A percentile compares a stretch with the other conserved stretches of the same genome.
Conservation (phyloP, 2,329 filamentous ascomycete genomes). For the Microdochium bolleyi region DNA sequence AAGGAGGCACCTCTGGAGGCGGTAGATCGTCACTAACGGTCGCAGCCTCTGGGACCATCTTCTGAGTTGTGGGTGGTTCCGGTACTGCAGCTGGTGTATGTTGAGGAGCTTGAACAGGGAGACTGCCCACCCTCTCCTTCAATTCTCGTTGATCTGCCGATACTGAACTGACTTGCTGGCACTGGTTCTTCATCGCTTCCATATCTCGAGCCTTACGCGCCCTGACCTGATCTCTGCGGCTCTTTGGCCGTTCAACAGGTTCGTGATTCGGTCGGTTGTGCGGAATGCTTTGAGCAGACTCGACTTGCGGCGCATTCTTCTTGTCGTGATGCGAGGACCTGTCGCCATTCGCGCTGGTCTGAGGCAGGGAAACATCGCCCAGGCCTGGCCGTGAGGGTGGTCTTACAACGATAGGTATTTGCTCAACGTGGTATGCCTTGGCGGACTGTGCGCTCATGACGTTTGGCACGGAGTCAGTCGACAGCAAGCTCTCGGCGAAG, state of each 20-base stretch:
- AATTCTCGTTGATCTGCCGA: not conserved
- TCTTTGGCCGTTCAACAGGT: constrained; percentile 2
- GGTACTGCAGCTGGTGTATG: not conserved
- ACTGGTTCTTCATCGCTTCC: constrained; percentile 7
- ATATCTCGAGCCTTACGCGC: constrained; percentile 15
- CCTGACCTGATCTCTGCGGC: constrained; percentile 11
- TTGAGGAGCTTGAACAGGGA: too few species aligned
- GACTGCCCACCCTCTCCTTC: not conserved
- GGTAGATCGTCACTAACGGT: not conserved
- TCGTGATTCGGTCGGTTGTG: not conserved
- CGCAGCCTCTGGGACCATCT: not conserved
- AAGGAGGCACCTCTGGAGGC: not conserved
- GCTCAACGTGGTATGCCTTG: constrained; percentile 14
- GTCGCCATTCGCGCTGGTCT: not conserved
- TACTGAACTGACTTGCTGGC: not conserved
- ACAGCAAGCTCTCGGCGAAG: constrained; percentile 23
- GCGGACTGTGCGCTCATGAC: constrained; percentile 22
- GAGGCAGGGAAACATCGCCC: not conserved
- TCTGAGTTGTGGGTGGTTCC: not conserved
- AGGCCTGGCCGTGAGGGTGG: constrained; percentile 2
- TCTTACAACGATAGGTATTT: constrained; percentile 16
- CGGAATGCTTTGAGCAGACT: not conserved
- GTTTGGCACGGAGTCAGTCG: constrained; percentile 21
- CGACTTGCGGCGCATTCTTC: not conserved
- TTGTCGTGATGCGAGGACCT: too few species aligned